phyloP scores from a whole-genome alignment of 1,139 yeast genomes.

The Spencermartinsiella ligniputridi region DNA sequence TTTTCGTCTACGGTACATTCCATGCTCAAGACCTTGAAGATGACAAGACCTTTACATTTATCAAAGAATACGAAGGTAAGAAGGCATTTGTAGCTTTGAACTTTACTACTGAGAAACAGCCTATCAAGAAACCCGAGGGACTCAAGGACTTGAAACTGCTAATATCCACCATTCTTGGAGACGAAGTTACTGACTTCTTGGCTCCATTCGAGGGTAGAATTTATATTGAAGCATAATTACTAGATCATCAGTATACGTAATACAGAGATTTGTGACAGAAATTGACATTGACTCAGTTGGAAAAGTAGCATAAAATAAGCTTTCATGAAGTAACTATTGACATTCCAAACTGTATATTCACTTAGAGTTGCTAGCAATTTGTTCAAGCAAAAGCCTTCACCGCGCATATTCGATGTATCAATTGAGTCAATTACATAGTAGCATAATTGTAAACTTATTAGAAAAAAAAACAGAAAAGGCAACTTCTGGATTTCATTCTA shows the following conservation, averaged over 20 bases:
- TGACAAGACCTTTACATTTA: conserved; percentile 38
- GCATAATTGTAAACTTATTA: background rate
- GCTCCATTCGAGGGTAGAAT: background rate
- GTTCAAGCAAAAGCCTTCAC: too few species aligned
- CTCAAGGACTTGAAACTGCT: background rate
- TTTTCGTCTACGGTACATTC: conserved; percentile 47
- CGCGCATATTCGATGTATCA: too few species aligned
- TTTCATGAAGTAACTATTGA: too few species aligned
- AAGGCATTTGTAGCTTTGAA: conserved; percentile 45
- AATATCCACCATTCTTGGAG: background rate
- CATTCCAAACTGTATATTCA: too few species aligned
- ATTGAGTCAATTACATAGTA: too few species aligned
- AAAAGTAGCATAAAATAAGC: too few species aligned
- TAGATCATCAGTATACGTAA: background rate
- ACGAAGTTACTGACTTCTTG: background rate
- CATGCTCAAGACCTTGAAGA: conserved; percentile 36
- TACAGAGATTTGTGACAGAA: too few species aligned
- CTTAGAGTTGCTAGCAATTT: too few species aligned
- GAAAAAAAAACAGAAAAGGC: conserved; percentile 2
- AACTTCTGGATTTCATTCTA: background rate
- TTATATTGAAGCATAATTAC: background rate
- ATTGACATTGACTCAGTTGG: too few species aligned
- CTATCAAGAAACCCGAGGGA: conserved; percentile 1
- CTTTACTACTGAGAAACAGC: conserved; percentile 30
- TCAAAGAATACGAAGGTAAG: conserved; percentile 33